Evolutionary conservation across 768 basidiomycete species (phyloP), one percentile per base, ranked within the genome.

Genomic region (Suillus weaverae): DNA sequence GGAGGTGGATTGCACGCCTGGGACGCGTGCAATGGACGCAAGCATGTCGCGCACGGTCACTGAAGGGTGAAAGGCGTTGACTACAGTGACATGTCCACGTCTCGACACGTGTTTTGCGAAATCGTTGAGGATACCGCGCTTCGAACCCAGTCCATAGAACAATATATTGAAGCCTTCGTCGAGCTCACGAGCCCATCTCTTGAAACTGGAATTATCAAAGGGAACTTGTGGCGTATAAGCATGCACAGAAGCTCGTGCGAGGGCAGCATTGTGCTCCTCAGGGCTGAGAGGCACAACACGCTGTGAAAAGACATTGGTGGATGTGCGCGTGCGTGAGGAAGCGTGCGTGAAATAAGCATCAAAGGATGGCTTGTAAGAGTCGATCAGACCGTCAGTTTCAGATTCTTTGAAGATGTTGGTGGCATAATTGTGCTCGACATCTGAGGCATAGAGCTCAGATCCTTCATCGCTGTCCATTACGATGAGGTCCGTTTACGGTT

Each of bases 111-210:
- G 78, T 5, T 73, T 79, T 1, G 90, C 94, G 63, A 97, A 92
- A 26, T 85, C 79, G 72, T 97, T 92, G 38, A 99, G 79, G 10
- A 90, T 68, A 20, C 72, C 74, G 62, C 93, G 83, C 74, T 99
- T 99, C 22, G 94, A 96, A 6, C 97, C 97, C 70, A 88, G 86
- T 1, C 97, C 97, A 70, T 94, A 94, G 75, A 94, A 89, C 22
- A 96, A 76, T 51, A 98, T 78, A 74, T 93, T 95, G 81, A 95
- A 98, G 1, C 94, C 95, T 72, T 89, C 85, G 2, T 81, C 79
- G 32, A 98, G 82, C 75, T 98, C 94, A 66, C 81, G 79, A 51
- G 85, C 77, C 73, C 90, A 91, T 50, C 88, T 84, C 30, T 81
- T 78, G 70, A 90, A 89, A 20, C 85, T 77, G 38, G 32, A 56